Evolutionary conservation across 2,329 filamentous ascomycete species (phyloP), one percentile per base, ranked within the genome.

Genomic region (Colletotrichum noveboracense): DNA sequence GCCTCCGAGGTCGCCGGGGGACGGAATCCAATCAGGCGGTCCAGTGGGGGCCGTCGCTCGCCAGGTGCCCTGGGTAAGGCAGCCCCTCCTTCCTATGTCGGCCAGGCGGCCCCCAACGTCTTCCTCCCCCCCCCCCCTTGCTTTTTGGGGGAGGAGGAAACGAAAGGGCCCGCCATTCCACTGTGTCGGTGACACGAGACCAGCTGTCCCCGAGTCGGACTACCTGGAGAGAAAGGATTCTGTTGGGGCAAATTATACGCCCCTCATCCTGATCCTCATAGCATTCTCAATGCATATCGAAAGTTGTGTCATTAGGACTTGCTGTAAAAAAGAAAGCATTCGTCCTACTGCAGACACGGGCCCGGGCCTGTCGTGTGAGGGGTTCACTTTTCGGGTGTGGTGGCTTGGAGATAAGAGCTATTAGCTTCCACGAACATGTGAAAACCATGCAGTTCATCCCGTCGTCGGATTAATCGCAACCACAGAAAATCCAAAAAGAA

Each of bases 1-100:
- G 21, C 55, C 55, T 48, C 73, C 74, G 74, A 76, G 28, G 74
- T 64, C 56, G 70, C 74, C 74, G 65, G 43, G 36, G 55, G n/a
- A 38, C 21, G n/a, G 38, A 21, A 18, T 32, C 34, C 30, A 64
- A 36, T 69, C 58, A 58, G 48, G 30, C n/a, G 26, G 24, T 14
- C 26, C 28, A 52, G 43, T 52, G 43, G 43, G n/a, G n/a, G 43
- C 18, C 18, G 10, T 48, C n/a, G 10, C 43, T 21, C n/a, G 43
- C n/a, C 43, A 21, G 38, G 18, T 36, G 36, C 36, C 36, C 36
- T 52, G 43, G 43, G 43, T 52, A 36, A 52, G 43, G 38, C 0
- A 56, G 16, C 48, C 43, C 66, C 71, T 18, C 58, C 66, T 56
- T 65, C 71, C 58, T 34, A 58, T 36, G n/a, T 32, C 65, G 43